A percentile compares a stretch with the other conserved stretches of the same genome.
Evolutionary conservation across 2,329 filamentous ascomycete genomes (phyloP).

Genomic region (Botrytis deweyae): DNA sequence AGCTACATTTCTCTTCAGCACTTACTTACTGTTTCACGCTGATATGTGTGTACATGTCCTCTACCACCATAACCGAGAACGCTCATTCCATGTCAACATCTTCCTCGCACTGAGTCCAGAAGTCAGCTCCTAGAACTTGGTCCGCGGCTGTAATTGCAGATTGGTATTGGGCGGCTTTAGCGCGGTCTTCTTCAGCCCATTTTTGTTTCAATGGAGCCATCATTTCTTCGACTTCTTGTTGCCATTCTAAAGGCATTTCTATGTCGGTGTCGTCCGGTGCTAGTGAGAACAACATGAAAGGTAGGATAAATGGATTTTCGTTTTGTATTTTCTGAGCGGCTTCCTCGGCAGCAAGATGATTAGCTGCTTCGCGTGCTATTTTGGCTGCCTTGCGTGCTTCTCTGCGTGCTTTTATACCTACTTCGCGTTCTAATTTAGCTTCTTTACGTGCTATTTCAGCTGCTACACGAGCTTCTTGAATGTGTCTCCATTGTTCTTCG

Average conservation of each 20-base stretch:
- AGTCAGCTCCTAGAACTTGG: not conserved
- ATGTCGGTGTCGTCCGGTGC: accelerated
- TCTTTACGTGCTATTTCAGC: no score
- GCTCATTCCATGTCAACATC: not conserved
- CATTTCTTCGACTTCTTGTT: not conserved
- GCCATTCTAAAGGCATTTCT: not conserved
- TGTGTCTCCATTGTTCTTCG: accelerated
- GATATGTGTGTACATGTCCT: not conserved
- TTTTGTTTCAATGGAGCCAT: not conserved
- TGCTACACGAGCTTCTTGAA: no score
- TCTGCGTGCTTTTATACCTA: no score
- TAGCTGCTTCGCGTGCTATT: not conserved
- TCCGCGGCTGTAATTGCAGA: not conserved
- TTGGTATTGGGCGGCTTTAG: not conserved
- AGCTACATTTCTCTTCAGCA: not conserved
- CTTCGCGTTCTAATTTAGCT: no score
- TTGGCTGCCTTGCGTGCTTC: no score
- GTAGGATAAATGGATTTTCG: not conserved
- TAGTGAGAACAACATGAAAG: no score
- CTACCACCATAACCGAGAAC: no score
- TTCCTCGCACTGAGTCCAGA: not conserved
- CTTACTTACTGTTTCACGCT: not conserved
- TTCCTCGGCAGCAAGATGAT: no score
- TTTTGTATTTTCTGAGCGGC: not conserved
- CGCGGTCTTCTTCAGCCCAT: not conserved